Evolutionary conservation across 2,329 filamentous ascomycete species (phyloP).

Genomic region (Neurospora sp.): DNA sequence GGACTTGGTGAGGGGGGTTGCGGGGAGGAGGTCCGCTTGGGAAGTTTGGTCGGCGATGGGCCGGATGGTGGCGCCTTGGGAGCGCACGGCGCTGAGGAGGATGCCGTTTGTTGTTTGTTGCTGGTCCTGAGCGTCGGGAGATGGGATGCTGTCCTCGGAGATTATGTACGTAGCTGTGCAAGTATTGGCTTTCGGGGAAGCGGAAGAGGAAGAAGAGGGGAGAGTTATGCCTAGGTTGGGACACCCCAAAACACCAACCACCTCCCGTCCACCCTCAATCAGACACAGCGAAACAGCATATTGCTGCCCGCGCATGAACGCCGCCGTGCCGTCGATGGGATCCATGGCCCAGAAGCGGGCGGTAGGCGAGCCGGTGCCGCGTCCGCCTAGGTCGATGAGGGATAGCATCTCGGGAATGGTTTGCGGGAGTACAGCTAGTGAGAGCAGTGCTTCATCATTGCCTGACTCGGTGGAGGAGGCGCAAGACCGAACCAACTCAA

Average conservation of each 20-base stretch:
- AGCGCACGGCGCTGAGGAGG: constrained; percentile 10
- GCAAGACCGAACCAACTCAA: constrained; percentile 29
- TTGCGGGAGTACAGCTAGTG: not conserved
- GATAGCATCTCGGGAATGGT: not conserved
- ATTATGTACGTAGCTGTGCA: not conserved
- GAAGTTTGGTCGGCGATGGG: not conserved
- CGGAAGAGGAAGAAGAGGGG: not conserved
- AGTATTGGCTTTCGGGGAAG: not conserved
- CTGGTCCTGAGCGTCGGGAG: not conserved
- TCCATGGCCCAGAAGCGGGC: constrained; percentile 15
- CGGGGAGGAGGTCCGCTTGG: not conserved
- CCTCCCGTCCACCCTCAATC: constrained; percentile 10
- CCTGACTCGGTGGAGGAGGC: not conserved
- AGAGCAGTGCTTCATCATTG: not conserved
- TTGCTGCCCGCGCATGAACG: constrained; percentile 13
- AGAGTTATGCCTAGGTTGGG: constrained; percentile 7
- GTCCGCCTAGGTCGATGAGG: constrained; percentile 4
- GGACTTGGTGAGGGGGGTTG: not conserved
- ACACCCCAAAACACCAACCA: constrained; percentile 14
- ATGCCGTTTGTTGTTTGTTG: not conserved
- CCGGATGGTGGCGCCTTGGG: constrained; percentile 8
- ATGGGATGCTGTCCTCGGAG: not conserved
- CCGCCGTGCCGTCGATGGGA: constrained; percentile 16
- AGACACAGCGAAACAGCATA: constrained; percentile 14
- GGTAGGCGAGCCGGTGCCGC: not conserved